Evolutionary conservation across 2,329 filamentous ascomycete genomes (phyloP), one percentile per base, ranked within the genome.

Genomic region (Apiospora koreana): DNA sequence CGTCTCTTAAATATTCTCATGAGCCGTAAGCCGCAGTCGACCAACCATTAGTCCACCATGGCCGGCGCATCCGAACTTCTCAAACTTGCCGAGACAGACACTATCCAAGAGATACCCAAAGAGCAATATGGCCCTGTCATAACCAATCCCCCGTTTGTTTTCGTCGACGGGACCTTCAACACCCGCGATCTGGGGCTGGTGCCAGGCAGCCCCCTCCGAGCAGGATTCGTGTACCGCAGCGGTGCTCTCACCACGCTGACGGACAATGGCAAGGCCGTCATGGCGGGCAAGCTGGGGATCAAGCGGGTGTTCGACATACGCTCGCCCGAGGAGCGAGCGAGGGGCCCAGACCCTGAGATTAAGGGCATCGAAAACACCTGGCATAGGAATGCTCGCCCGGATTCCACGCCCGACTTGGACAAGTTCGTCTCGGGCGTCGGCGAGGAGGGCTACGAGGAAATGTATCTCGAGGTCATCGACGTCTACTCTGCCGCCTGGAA

Each of bases 281-380:
- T 87, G 3, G 74, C 76, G 8, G 74, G 74, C 23, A 77, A 80
- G 68, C 78, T 84, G 7, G 77, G 78, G 65, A 77, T 88, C 64
- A 80, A 78, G 70, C 82, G 81, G 69, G 74, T 89, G 67, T 88
- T 88, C 74, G 87, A 89, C 76, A 78, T 89, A 69, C 83, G 87
- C 54, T 84, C 82, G 54, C 77, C 79, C 10, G 72, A 74, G 42
- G 87, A 89, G 79, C 83, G 84, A 68, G 75, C 72, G 14, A 62
- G 69, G 2, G 76, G 75, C n/a, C 85, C 85, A 0, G 85, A 86
- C 71, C 86, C 86, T 4, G 75, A 72, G 1, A 72, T 86, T n/a
- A 73, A 77, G 0, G 83, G 84, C 2, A 78, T 86, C n/a, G 81
- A 85, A 71, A 84, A 81, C 68, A 79, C 85, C 0, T 89, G 84